A percentile compares a stretch with the other conserved stretches of the same genome.
Conservation (phyloP, 345 rosid genomes). For the Brassica juncea region DNA sequence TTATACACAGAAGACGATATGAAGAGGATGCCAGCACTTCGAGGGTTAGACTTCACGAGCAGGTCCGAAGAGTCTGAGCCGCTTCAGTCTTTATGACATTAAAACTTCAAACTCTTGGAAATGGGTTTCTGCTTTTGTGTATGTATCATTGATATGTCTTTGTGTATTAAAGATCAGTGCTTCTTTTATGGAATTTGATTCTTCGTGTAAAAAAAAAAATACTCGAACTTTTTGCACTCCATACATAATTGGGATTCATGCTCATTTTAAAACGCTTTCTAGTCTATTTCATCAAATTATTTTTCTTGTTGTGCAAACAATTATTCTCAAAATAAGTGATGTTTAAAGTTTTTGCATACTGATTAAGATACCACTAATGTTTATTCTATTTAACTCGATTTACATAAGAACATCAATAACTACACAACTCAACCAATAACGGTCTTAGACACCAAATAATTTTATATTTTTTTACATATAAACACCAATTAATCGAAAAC, state of each 20-base stretch:
- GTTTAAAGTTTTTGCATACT: neutral
- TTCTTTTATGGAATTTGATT: neutral
- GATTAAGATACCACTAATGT: no score
- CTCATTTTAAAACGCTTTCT: neutral
- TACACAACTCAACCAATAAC: no score
- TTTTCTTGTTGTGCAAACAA: neutral
- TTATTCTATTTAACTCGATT: no score
- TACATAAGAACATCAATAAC: no score
- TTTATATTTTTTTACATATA: no score
- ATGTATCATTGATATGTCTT: slow-evolving; percentile 23
- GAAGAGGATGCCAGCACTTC: slow-evolving; percentile 50
- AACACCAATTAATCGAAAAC: no score
- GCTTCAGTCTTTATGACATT: slow-evolving; percentile 37
- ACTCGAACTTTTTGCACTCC: neutral
- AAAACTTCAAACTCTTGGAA: neutral
- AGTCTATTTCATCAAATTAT: neutral
- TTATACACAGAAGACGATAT: slow-evolving; percentile 63
- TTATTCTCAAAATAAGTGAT: neutral
- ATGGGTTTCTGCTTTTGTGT: slow-evolving; percentile 13
- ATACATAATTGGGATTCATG: neutral
- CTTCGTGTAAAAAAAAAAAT: neutral
- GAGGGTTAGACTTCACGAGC: slow-evolving; percentile 58
- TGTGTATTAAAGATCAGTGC: slow-evolving; percentile 23
- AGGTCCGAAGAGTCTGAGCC: slow-evolving; percentile 54
- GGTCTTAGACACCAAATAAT: no score